Percentiles rank a stretch among this genome's conserved stretches.
Conservation (phyloP, 352 stramenopile genomes). For the Hyaloperonospora arabidopsidis region DNA sequence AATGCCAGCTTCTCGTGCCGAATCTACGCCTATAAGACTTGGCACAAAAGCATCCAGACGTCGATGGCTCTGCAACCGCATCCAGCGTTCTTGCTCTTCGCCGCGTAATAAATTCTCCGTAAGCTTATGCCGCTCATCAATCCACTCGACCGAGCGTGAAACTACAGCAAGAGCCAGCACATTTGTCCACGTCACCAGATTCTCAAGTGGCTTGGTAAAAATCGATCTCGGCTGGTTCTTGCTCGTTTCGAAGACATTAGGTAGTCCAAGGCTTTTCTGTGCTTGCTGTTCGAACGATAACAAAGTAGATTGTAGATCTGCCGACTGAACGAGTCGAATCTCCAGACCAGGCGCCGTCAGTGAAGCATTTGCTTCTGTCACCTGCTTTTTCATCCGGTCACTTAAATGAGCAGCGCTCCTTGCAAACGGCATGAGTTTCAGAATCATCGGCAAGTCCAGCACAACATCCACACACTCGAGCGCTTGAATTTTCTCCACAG, state of each 20-base stretch:
- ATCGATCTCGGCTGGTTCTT: conserved; percentile 31
- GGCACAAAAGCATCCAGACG: conserved; percentile 58
- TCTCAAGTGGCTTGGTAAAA: conserved; percentile 42
- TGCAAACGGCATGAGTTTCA: conserved; percentile 72
- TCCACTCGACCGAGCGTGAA: conserved; percentile 54
- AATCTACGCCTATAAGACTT: conserved; percentile 56
- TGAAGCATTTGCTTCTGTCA: conserved; percentile 1
- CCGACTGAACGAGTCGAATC: conserved; percentile 44
- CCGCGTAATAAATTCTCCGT: conserved; percentile 30
- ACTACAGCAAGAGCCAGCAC: conserved; percentile 41
- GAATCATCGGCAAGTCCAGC: conserved; percentile 38
- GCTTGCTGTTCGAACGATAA: conserved; percentile 35
- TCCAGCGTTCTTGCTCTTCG: conserved; percentile 22
- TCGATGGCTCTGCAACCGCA: conserved; percentile 22
- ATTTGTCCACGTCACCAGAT: conserved; percentile 53
- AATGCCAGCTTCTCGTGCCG: conserved; percentile 53
- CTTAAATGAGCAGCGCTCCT: conserved; percentile 39
- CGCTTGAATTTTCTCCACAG: conserved; percentile 27
- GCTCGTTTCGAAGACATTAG: conserved; percentile 50
- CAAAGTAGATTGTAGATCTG: conserved; percentile 23
- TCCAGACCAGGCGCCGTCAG: conserved; percentile 43
- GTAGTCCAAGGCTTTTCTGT: conserved; percentile 36
- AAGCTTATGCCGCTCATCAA: conserved; percentile 39
- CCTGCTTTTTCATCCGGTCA: conserved; percentile 16
- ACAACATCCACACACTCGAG: conserved; percentile 46